Evolutionary conservation across 2,329 filamentous ascomycete species (phyloP), one percentile per base, ranked within the genome.

Genomic region (Scedosporium dehoogii): DNA sequence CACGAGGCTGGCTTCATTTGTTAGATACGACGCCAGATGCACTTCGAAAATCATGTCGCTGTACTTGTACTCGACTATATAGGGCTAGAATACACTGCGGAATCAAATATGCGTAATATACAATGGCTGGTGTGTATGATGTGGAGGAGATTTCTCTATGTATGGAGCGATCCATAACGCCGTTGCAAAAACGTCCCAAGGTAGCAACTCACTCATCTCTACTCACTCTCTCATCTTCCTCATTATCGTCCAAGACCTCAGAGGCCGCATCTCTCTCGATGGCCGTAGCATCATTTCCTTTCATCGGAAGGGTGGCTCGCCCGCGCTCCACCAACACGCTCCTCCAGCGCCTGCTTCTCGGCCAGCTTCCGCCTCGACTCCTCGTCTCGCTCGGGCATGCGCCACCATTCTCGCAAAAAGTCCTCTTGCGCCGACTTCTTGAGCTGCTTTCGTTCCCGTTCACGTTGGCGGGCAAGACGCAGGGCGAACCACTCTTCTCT

Each of bases 401-500:
- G 84, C 85, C 85, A 88, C 85, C 85, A 88, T 76, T 87, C 85
- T 64, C 84, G 73, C 71, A 87, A 77, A 64, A 88, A 87, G 56
- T 80, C 79, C 73, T 87, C 84, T 75, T 88, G 85, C 69, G 86
- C 84, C 61, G 78, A 75, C 66, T 82, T 82, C 68, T 63, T 77
- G 64, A 76, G 76, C 62, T 82, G 80, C 69, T 87, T 86, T 65
- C 81, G 80, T 73, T 91, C 87, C 44, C 86, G 78, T 73, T 88
- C 85, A 63, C 78, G 78, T 68, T 86, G 83, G 62, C 92, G 81
- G 76, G 91, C 85, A 68, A 90, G 80, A 60, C 90, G 83, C 66
- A 84, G 81, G 60, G 86, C 85, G 74, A 97, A 97, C 94, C 94
- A 99, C 73, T 97, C 92, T 74, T 92, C 90, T 60, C 94, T 81